Base-by-base conservation (phyloP, 768 basidiomycete species). In the Dendrothele bispora region DNA sequence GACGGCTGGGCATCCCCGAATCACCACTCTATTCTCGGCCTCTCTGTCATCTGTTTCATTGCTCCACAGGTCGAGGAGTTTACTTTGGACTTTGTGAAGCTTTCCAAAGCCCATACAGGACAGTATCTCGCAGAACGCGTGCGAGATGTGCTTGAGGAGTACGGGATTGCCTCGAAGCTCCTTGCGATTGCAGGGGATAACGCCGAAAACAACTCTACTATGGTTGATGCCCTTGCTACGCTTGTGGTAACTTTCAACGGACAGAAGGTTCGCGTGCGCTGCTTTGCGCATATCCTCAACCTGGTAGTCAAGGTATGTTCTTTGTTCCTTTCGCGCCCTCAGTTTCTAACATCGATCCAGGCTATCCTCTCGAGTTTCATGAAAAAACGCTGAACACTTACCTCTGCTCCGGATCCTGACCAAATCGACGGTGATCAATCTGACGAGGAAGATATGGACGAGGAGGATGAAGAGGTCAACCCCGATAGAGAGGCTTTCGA, bases 1-100 rank as follows among this genome's bases (percentile, higher is more conserved):
- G 63, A 67, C 41, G 61, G 64, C 4, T 66, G 63, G 63, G 63
- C 63, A 1, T 55, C 59, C 1, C 64, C 64, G 2, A 56, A 64
- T 12, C 49, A 61, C 7, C 48, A 57, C n/a, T 55, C 56, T 1
- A 64, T 63, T 40, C 52, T 68, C 10, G 62, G 65, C 2, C 53
- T 61, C 7, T 61, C 61, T 6, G 50, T 58, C 6, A 51, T 56
- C 39, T 60, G 54, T 48, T 32, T 61, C 22, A 20, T 38, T 2
- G 43, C 59, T 8, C 60, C 56, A 10, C 37, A 57, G 25, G 50
- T 63, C 30, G 39, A 39, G 12, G 43, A 47, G 2, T 28, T 57
- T 4, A 57, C 59, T 15, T 53, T 66, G 44, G 63, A 49, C 41
- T 57, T 54, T 30, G 39, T 59, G 39, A 55, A 56, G 59, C 48